phyloP scores from a whole-genome alignment of 2,329 filamentous ascomycete species.

The Rosellinia necatrix region DNA sequence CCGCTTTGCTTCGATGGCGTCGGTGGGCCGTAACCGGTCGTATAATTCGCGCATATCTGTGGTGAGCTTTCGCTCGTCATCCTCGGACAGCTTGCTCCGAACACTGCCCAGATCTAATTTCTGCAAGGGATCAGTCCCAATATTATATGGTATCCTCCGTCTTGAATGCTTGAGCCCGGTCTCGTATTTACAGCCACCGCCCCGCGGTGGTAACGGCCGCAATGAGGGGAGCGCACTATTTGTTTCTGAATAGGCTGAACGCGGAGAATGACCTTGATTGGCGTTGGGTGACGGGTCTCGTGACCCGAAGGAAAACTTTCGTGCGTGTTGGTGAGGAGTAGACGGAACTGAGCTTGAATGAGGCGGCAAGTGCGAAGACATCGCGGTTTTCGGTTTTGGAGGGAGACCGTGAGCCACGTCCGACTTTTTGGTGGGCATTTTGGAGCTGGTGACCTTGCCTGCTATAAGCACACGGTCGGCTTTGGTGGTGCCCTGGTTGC shows the following conservation, averaged over 20 bases:
- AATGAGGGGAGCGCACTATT: conserved; percentile 74
- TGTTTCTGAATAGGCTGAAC: conserved; percentile 88
- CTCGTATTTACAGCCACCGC: conserved; percentile 81
- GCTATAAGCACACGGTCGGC: conserved; percentile 65
- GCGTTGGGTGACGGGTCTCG: conserved; percentile 79
- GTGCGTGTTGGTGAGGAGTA: conserved; percentile 86
- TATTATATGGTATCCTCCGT: conserved; percentile 87
- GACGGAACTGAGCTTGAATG: conserved; percentile 91
- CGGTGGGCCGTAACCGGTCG: conserved; percentile 79
- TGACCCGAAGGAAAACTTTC: conserved; percentile 80
- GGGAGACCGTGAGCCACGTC: conserved; percentile 37
- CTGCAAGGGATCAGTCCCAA: conserved; percentile 79
- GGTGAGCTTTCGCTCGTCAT: conserved; percentile 76
- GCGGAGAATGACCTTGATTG: conserved; percentile 79
- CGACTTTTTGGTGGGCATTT: conserved; percentile 55
- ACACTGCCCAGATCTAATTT: conserved; percentile 72
- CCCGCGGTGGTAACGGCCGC: conserved; percentile 63
- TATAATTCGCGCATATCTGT: conserved; percentile 87
- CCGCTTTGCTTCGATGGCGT: conserved; percentile 76
- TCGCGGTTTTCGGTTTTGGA: conserved; percentile 33
- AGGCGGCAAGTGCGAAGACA: conserved; percentile 53
- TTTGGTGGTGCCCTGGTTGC: conserved; percentile 60
- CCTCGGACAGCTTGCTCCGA: conserved; percentile 70
- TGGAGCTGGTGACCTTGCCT: conserved; percentile 54
- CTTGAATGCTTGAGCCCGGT: conserved; percentile 80